Conservation (phyloP, 2,329 filamentous ascomycete species). For the Microsporum audouinii region DNA sequence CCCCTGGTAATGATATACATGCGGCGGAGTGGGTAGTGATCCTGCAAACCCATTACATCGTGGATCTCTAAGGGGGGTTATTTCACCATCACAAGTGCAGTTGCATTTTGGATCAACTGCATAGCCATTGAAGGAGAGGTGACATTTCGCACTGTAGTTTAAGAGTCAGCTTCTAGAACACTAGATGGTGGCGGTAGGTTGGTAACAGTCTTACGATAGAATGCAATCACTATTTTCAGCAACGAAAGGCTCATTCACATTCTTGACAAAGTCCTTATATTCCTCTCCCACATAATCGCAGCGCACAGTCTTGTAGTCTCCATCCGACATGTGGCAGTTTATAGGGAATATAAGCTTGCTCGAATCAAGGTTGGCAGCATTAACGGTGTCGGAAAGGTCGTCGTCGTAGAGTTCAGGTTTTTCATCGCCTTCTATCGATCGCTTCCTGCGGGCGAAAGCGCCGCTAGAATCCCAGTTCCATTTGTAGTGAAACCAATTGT, state of each 20-base stretch:
- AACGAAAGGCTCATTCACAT: background rate
- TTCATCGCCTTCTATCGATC: background rate
- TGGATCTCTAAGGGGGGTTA: background rate
- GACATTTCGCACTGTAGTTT: conserved; percentile 2
- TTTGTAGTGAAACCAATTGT: conserved; percentile 7
- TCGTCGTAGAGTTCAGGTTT: background rate
- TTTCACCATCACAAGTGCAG: conserved; percentile 3
- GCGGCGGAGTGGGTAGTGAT: background rate
- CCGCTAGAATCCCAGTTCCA: conserved; percentile 6
- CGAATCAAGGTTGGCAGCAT: background rate
- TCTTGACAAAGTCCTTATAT: conserved; percentile 3
- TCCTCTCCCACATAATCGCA: conserved; percentile 4
- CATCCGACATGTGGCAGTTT: background rate
- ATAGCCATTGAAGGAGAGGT: background rate
- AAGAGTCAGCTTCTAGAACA: background rate
- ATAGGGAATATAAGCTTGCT: background rate
- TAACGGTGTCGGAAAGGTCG: background rate
- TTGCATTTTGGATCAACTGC: background rate
- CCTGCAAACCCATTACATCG: conserved; percentile 4
- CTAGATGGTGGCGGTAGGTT: background rate
- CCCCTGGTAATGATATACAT: too few relatives aligned
- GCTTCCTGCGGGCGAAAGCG: background rate
- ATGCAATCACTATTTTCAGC: conserved; percentile 3
- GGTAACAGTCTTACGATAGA: conserved; percentile 1
- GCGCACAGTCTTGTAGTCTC: background rate